phyloP scores from a whole-genome alignment of 768 basidiomycete genomes.

The Saitozyma podzolica region DNA sequence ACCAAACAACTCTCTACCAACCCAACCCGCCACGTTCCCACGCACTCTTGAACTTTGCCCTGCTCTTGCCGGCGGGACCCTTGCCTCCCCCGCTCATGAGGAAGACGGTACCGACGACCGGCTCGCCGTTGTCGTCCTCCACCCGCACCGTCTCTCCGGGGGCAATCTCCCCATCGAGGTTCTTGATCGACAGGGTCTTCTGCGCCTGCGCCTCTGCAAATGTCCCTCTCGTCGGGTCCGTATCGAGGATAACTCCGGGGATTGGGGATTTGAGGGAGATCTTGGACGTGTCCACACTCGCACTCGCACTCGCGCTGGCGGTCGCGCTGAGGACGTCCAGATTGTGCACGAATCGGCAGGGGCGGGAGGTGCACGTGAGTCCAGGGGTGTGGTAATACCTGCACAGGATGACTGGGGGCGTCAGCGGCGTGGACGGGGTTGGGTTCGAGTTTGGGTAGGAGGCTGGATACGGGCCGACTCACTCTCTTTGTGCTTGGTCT shows the following conservation, averaged over 20 bases:
- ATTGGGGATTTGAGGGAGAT: no score
- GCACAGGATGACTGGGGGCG: conserved; percentile 47
- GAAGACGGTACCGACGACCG: conserved; percentile 41
- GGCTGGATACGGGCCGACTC: conserved; percentile 1
- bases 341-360: conserved; percentile 51
- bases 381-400: conserved; percentile 51
- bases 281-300: background rate
- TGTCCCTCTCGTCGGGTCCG: conserved; percentile 36
- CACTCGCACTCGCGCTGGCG: background rate
- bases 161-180: conserved; percentile 13
- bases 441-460: no score
- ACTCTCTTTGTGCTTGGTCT: conserved; percentile 25
- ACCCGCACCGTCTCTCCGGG: conserved; percentile 35
- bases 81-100: conserved; percentile 51
- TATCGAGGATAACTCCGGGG: background rate
- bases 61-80: conserved; percentile 44
- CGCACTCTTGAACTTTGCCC: conserved; percentile 49
- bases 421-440: background rate
- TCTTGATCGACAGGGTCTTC: conserved; percentile 15
- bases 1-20: background rate
- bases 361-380: conserved; percentile 50
- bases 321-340: conserved; percentile 14
- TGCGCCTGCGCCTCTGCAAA: conserved; percentile 38
- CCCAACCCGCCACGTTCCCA: conserved; percentile 4
- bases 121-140: conserved; percentile 29